Evolutionary conservation across 768 basidiomycete species (phyloP).

Genomic region (Tulasnella sp.): DNA sequence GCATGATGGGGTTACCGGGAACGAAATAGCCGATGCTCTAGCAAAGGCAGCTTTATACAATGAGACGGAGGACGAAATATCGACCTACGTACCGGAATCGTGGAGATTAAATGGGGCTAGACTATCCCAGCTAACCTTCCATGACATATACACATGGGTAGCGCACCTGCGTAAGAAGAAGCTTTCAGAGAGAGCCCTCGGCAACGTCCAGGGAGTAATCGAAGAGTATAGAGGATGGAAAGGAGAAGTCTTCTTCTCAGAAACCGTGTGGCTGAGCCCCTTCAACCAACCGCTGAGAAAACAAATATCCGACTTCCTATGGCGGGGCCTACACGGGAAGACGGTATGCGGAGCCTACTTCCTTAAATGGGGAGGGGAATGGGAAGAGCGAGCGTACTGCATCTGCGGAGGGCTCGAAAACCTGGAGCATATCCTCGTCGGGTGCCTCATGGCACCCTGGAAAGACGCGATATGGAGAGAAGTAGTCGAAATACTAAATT

Average conservation of each 20-base stretch:
- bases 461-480: background rate
- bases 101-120: constrained; percentile 11
- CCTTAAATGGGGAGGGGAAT: constrained; percentile 23
- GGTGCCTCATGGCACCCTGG: background rate
- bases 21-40: background rate
- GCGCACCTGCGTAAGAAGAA: background rate
- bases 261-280: background rate
- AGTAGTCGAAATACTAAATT: background rate
- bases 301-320: constrained; percentile 22
- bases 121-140: background rate
- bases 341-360: constrained; percentile 15
- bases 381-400: constrained; percentile 19
- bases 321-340: constrained; percentile 14
- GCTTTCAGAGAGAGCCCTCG: background rate
- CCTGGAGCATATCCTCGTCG: constrained; percentile 17
- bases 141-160: constrained; percentile 16
- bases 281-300: constrained; percentile 4
- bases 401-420: constrained; percentile 12
- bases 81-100: background rate
- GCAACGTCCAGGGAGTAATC: background rate
- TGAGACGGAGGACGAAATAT: background rate
- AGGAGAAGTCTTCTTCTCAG: background rate
- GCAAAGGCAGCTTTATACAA: constrained; percentile 16
- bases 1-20: constrained; percentile 2
- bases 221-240: background rate